Base-by-base conservation (phyloP, 2,329 filamentous ascomycete species). In the Zymoseptoria tritici region DNA sequence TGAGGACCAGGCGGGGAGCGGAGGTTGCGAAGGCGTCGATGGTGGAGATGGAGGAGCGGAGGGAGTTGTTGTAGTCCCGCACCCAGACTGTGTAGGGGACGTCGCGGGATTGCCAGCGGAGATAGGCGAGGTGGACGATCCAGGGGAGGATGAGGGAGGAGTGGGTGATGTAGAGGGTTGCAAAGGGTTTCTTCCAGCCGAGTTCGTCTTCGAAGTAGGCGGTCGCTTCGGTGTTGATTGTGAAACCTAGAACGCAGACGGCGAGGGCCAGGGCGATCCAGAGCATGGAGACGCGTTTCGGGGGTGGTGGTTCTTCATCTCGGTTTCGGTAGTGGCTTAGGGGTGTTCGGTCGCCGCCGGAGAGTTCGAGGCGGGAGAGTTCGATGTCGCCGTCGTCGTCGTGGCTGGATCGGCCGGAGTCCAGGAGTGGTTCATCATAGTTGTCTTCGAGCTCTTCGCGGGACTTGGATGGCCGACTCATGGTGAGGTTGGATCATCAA, bases 171-270 rank as follows among this genome's bases (percentile, higher is more conserved):
- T 72, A 73, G 54, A 73, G 61, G 9, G 68, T 71, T 21, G 66
- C 67, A 57, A 71, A 71, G 5, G 71, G 70, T 53, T 73, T 73
- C 56, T 68, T 70, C 67, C 67, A 73, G 55, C 65, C 68, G 2
- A 73, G 57, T 21, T 67, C 64, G 55, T 71, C 66, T 58, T 73
- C 66, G 56, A 71, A 68, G 58, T 73, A 73, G 8, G 68, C 69
- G 3, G 68, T 69, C 8, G 70, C 65, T 65, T 73, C 71, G 22
- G 70, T 73, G 61, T 72, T 71, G 59, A 70, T 61, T 5, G 65
- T 66, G 55, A 72, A 69, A 19, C 71, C 70, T 6, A 67, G 42
- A 5, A 73, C 70, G 24, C 68, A 70, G 20, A 67, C 52, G 2
- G 63, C 21, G 26, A 72, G 62, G 3, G 68, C 65, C 11, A 64